These are phyloP conservation scores for Komagataella populi DNA, from an alignment of 805 yeast genomes.

Conservation along the genomic window DNA sequence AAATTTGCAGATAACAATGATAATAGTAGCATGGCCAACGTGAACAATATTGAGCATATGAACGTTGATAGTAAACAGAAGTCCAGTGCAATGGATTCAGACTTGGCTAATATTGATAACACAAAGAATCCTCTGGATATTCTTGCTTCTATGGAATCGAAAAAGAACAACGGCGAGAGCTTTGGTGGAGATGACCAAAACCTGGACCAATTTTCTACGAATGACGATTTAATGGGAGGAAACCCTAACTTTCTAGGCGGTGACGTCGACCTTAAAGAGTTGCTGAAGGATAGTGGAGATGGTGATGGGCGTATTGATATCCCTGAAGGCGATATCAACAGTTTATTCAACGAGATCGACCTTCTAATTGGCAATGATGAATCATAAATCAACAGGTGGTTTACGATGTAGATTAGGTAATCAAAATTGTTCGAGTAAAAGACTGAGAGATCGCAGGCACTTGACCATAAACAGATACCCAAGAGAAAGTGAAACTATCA, in stretches of 20 bases:
- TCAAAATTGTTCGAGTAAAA: neutral
- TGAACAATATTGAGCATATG: neutral
- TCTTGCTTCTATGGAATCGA: neutral
- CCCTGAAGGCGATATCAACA: neutral
- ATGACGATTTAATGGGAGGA: neutral
- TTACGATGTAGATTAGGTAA: neutral
- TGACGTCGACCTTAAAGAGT: neutral
- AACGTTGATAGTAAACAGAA: neutral
- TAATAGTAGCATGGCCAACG: neutral
- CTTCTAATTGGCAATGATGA: conserved; percentile 1
- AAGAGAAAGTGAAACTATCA: neutral
- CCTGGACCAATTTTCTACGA: neutral
- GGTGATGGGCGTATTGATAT: neutral
- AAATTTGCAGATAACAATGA: neutral
- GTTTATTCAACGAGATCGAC: conserved; percentile 2
- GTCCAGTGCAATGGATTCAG: neutral
- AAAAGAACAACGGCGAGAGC: neutral
- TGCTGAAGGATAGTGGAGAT: neutral
- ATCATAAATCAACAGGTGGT: neutral
- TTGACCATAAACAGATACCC: neutral
- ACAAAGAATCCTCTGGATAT: conserved; percentile 1
- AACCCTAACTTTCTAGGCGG: neutral
- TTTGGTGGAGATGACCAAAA: neutral
- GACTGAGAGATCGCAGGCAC: neutral
- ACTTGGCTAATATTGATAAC: neutral